Percentiles rank a stretch among this genome's conserved stretches.
These are phyloP conservation scores for Taphrina betulina DNA, from an alignment of 1,139 yeast genomes.

Conservation along the genomic window DNA sequence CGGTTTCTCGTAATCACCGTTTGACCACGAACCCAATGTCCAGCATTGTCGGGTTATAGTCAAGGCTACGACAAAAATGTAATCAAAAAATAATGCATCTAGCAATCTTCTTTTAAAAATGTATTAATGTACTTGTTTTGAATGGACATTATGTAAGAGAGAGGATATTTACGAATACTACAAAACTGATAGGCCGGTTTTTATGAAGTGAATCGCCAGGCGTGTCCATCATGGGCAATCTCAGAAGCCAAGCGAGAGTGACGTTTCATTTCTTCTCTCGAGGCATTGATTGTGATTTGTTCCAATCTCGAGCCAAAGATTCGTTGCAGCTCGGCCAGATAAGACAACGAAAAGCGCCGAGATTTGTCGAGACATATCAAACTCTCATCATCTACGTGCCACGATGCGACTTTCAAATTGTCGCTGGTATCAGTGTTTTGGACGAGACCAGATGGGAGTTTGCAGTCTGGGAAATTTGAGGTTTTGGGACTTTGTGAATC, in stretches of 20 bases:
- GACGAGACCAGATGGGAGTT: neutral
- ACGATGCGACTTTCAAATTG: too few relatives aligned
- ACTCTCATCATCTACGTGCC: slow-evolving; percentile 2
- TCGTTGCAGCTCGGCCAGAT: slow-evolving; percentile 8
- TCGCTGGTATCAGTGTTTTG: neutral
- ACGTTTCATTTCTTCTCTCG: neutral
- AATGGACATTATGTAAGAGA: too few relatives aligned
- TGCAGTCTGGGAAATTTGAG: neutral
- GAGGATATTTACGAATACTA: too few relatives aligned
- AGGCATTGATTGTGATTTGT: slow-evolving; percentile 5
- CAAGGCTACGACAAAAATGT: too few relatives aligned
- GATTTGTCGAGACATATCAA: slow-evolving; percentile 14
- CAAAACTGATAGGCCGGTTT: too few relatives aligned
- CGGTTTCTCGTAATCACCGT: too few relatives aligned
- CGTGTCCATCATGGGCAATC: slow-evolving; percentile 4
- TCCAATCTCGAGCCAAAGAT: slow-evolving; percentile 7
- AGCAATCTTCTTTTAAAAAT: too few relatives aligned
- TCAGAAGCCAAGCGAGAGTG: neutral
- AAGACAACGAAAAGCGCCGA: slow-evolving; percentile 1
- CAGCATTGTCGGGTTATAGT: too few relatives aligned
- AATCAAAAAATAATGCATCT: too few relatives aligned
- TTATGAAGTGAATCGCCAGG: slow-evolving; percentile 1
- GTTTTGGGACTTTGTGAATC: neutral
- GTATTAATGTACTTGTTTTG: too few relatives aligned
- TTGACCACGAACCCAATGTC: too few relatives aligned